Percentiles rank a stretch among this genome's conserved stretches.
These are phyloP conservation scores for Phialophora tarda DNA, from an alignment of 2,329 filamentous ascomycete species.

Conservation along the genomic window DNA sequence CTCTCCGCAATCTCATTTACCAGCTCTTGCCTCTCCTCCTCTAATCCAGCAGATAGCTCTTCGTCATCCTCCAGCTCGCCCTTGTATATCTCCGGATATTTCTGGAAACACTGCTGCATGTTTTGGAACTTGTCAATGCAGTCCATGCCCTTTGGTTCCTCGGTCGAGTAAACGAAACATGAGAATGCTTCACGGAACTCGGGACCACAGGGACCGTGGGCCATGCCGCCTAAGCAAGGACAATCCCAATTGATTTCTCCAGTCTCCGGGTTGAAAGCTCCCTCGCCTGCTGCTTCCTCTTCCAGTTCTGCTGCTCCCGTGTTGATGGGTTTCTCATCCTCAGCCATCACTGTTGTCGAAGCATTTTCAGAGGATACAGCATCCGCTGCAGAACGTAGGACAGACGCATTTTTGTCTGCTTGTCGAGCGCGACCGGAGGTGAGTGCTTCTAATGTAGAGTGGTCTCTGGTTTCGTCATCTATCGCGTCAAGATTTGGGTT, in stretches of 20 bases:
- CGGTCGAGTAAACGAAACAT: slow-evolving; percentile 94
- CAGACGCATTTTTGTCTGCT: slow-evolving; percentile 54
- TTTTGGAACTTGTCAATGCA: slow-evolving; percentile 97
- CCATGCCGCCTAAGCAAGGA: slow-evolving; percentile 96
- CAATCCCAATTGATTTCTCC: slow-evolving; percentile 99
- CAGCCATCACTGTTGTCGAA: slow-evolving; percentile 26
- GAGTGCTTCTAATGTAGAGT: slow-evolving; percentile 35
- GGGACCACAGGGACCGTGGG: slow-evolving; percentile 90
- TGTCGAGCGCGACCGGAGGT: slow-evolving; percentile 41
- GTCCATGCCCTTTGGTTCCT: slow-evolving; percentile 97
- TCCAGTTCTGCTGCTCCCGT: slow-evolving; percentile 63
- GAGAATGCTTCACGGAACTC: slow-evolving; percentile 96
- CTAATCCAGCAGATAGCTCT: slow-evolving; percentile 53
- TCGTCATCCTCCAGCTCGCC: slow-evolving; percentile 82
- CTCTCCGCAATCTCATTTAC: slow-evolving; percentile 39
- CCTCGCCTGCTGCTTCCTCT: slow-evolving; percentile 82
- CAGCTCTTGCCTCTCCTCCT: slow-evolving; percentile 43
- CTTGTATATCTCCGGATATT: slow-evolving; percentile 91
- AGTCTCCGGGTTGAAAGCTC: slow-evolving; percentile 96
- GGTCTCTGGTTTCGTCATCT: slow-evolving; percentile 25
- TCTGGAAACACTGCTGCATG: slow-evolving; percentile 97
- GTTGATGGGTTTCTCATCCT: slow-evolving; percentile 35
- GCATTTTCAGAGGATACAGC: slow-evolving; percentile 33
- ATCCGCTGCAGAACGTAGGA: slow-evolving; percentile 50
- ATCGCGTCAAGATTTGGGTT: slow-evolving; percentile 37